Conservation (phyloP, 371 early-diverging fungal genomes). For the Chytridium lagenaria region DNA sequence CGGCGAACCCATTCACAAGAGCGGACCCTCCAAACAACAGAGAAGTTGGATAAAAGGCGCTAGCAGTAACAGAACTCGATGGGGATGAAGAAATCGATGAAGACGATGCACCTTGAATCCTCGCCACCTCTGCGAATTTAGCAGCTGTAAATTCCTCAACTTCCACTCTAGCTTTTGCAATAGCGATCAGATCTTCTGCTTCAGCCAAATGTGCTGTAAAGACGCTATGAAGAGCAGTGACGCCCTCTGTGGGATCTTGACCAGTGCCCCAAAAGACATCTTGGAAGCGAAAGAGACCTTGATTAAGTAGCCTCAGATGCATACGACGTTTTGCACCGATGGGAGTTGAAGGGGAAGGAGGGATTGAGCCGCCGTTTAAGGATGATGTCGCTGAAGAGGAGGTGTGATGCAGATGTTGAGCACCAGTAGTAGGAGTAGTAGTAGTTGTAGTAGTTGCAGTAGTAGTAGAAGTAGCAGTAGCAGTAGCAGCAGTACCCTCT, state of each 20-base stretch:
- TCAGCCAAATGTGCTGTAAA: conserved; percentile 37
- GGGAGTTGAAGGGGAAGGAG: background rate
- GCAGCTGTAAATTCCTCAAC: conserved; percentile 34
- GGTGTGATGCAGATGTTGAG: no score
- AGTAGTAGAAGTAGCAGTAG: no score
- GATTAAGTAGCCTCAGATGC: background rate
- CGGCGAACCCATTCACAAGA: background rate
- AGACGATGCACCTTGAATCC: background rate
- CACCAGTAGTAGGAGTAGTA: no score
- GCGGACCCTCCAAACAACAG: background rate
- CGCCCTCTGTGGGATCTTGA: conserved; percentile 37
- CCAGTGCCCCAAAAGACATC: conserved; percentile 45
- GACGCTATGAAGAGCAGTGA: conserved; percentile 33
- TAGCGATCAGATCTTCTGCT: conserved; percentile 29
- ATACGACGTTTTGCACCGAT: background rate
- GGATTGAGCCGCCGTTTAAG: no score
- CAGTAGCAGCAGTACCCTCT: no score
- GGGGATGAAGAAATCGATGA: background rate
- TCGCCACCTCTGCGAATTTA: conserved; percentile 16
- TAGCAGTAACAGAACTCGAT: background rate
- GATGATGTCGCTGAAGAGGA: no score
- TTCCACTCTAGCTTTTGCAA: conserved; percentile 28
- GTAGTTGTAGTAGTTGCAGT: no score
- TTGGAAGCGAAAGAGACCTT: conserved; percentile 33
- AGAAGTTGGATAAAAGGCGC: conserved; percentile 12